Conservation (phyloP, 2,329 filamentous ascomycete genomes). For the Xylaria sp. region DNA sequence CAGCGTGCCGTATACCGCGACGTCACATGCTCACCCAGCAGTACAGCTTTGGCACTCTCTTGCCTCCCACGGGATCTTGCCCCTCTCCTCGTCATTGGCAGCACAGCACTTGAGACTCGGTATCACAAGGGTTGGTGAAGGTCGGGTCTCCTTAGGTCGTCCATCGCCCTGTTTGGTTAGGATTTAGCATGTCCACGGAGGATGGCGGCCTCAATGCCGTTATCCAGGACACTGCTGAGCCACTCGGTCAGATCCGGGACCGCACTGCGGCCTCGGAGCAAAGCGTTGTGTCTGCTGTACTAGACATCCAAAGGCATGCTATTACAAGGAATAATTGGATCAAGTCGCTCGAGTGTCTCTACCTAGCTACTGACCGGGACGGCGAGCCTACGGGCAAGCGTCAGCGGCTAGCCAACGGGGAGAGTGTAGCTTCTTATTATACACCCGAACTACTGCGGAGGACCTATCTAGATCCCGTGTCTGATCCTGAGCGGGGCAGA, state of each 20-base stretch:
- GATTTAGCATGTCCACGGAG: constrained; percentile 45
- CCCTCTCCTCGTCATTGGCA: constrained; percentile 12
- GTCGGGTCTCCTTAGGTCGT: constrained; percentile 4
- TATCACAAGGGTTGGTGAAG: constrained; percentile 18
- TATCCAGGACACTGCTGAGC: constrained; percentile 46
- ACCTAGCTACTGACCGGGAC: constrained; percentile 34
- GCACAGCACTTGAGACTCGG: constrained; percentile 6
- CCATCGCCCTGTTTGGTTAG: constrained; percentile 31
- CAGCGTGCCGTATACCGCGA: constrained; percentile 6
- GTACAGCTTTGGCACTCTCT: constrained; percentile 16
- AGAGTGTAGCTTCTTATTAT: constrained; percentile 37
- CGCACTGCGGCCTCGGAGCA: constrained; percentile 22
- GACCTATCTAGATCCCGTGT: constrained; percentile 42
- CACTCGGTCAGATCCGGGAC: constrained; percentile 46
- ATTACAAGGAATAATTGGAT: constrained; percentile 46
- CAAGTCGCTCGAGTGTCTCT: constrained; percentile 47
- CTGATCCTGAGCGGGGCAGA: constrained; percentile 36
- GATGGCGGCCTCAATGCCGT: constrained; percentile 40
- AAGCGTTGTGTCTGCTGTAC: constrained; percentile 43
- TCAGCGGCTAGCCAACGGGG: constrained; percentile 41
- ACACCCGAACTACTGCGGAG: constrained; percentile 41
- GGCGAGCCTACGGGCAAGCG: constrained; percentile 45
- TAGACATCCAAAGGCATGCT: constrained; percentile 42
- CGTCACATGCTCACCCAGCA: constrained; percentile 23
- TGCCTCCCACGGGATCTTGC: constrained; percentile 12